Conservation (phyloP, 2,329 filamentous ascomycete species). For the Zalaria sp. region DNA sequence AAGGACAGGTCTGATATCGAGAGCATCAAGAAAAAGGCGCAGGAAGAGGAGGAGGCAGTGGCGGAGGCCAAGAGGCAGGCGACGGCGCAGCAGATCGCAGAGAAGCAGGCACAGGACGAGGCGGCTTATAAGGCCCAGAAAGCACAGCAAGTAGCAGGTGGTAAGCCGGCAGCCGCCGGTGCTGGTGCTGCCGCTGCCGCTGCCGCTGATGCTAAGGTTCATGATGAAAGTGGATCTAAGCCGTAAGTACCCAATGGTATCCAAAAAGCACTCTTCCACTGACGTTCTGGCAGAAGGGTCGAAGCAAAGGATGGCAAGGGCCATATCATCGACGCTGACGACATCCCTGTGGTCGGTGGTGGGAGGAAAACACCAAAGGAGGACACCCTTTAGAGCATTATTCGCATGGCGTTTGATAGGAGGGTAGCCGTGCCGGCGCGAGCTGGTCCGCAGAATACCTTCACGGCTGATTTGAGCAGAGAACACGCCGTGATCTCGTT, state of each 20-base stretch:
- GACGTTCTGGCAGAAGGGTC: slow-evolving; percentile 2
- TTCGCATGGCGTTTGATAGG: too few species aligned
- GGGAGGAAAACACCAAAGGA: not conserved
- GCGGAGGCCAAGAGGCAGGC: not conserved
- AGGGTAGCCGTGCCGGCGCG: too few species aligned
- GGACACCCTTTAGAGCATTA: not conserved
- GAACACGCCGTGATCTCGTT: too few species aligned
- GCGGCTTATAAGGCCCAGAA: slow-evolving; percentile 1
- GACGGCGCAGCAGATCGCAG: slow-evolving; percentile 5
- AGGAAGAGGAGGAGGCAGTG: slow-evolving; percentile 8
- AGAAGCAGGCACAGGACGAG: slow-evolving; percentile 1
- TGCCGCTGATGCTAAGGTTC: too few species aligned
- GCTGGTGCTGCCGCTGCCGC: too few species aligned
- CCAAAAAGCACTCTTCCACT: not conserved
- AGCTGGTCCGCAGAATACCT: too few species aligned
- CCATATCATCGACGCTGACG: not conserved
- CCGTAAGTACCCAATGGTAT: too few species aligned
- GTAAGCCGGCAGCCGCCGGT: not conserved
- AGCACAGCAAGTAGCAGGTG: not conserved
- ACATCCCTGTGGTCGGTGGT: not conserved
- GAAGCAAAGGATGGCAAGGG: not conserved
- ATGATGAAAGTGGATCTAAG: too few species aligned
- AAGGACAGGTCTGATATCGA: slow-evolving; percentile 74
- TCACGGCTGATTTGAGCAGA: too few species aligned
- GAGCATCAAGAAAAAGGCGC: slow-evolving; percentile 35